Percentiles rank a stretch among this genome's conserved stretches.
Evolutionary conservation across 352 stramenopile species (phyloP).

Genomic region (Phytophthora pisi): DNA sequence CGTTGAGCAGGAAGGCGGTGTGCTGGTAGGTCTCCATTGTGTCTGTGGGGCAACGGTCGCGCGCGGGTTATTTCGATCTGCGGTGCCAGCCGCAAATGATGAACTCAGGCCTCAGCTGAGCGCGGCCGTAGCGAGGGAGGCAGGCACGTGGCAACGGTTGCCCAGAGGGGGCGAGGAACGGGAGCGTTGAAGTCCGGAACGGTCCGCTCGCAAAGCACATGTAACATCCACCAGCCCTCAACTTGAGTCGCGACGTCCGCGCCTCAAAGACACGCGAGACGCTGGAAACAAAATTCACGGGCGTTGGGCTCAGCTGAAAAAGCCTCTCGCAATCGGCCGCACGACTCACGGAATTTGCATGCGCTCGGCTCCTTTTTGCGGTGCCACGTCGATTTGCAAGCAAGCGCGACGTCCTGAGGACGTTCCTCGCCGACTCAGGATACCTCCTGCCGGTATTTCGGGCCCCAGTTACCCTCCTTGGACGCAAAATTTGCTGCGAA

Average conservation of each 20-base stretch:
- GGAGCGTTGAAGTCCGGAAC: slow-evolving; percentile 1
- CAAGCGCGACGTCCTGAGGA: neutral
- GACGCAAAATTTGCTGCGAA: neutral
- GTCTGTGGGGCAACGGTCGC: neutral
- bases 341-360: neutral
- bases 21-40: slow-evolving; percentile 9
- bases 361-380: neutral
- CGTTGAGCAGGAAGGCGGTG: neutral
- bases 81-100: slow-evolving; percentile 4
- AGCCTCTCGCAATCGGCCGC: neutral
- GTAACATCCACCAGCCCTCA: neutral
- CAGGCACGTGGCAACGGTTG: neutral
- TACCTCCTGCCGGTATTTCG: neutral
- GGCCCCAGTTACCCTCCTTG: neutral
- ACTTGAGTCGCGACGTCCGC: neutral
- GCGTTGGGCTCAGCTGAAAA: neutral
- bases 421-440: neutral
- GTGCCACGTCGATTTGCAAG: neutral
- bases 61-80: slow-evolving; percentile 10
- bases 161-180: neutral
- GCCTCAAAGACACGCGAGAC: slow-evolving; percentile 1
- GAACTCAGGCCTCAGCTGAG: slow-evolving; percentile 2
- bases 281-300: neutral
- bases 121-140: neutral
- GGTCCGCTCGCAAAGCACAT: neutral